These are phyloP conservation scores for Trebouxia sp. DNA, from an alignment of 139 green algal species.

Conservation along the genomic window DNA sequence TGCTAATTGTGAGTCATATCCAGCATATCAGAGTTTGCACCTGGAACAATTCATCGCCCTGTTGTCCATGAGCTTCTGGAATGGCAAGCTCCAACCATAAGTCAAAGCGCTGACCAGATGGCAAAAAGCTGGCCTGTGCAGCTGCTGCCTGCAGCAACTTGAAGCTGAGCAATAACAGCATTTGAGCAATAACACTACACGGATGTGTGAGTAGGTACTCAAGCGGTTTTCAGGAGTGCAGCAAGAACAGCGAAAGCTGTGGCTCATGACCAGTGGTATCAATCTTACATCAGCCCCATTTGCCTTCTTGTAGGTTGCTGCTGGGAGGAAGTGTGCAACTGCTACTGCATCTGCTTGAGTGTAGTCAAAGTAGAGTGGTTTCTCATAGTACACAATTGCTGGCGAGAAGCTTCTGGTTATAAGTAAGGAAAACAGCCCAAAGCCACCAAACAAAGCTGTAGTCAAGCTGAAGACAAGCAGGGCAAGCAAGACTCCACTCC, in stretches of 20 bases:
- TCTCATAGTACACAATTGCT: not conserved
- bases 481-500: no score
- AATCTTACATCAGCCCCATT: not conserved
- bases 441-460: constrained; percentile 7
- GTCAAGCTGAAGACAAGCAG: no score
- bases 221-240: not conserved
- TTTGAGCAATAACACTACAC: no score
- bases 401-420: not conserved
- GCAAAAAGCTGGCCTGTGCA: constrained; percentile 35
- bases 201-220: not conserved
- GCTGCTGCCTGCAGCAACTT: constrained; percentile 9
- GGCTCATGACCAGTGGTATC: no score
- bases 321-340: constrained; percentile 11
- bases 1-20: no score
- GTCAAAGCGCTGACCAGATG: constrained; percentile 39
- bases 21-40: not conserved
- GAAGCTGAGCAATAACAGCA: no score
- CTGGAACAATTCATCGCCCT: constrained; percentile 27
- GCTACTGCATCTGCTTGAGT: constrained; percentile 27
- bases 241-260: not conserved
- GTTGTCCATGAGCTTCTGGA: constrained; percentile 9
- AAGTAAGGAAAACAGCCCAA: not conserved
- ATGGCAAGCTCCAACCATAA: constrained; percentile 53
- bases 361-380: constrained; percentile 34
- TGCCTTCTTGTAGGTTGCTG: not conserved